Conservation (phyloP, 768 basidiomycete genomes). For the Serendipita indica region DNA sequence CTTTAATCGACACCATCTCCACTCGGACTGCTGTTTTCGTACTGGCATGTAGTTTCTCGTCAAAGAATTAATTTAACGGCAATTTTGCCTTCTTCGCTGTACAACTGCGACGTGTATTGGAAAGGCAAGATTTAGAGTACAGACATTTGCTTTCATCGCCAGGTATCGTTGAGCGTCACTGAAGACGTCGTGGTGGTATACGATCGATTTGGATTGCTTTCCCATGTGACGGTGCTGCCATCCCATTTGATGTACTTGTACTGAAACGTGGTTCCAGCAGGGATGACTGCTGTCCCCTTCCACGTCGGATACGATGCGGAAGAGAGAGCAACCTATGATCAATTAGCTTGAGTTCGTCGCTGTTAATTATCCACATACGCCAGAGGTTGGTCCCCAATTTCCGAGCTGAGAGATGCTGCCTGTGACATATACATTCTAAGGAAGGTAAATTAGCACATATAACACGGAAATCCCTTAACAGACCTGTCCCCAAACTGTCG, state of each 20-base stretch:
- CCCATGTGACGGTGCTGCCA: constrained; percentile 34
- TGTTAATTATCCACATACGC: constrained; percentile 24
- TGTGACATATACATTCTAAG: constrained; percentile 43
- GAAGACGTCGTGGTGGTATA: constrained; percentile 30
- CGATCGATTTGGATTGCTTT: constrained; percentile 44
- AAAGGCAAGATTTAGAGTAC: background rate
- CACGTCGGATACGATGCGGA: constrained; percentile 22
- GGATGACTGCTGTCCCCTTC: background rate
- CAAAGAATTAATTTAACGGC: no score
- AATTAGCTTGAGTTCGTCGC: background rate
- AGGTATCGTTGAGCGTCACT: constrained; percentile 29
- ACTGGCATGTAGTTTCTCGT: no score
- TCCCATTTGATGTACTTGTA: background rate
- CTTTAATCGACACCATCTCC: no score
- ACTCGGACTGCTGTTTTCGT: no score
- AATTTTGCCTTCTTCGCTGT: no score
- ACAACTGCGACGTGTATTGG: no score
- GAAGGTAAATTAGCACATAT: constrained; percentile 9
- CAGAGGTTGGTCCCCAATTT: constrained; percentile 32
- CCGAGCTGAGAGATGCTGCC: constrained; percentile 44
- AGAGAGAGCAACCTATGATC: constrained; percentile 34
- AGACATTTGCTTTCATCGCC: constrained; percentile 24
- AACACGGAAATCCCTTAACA: no score
- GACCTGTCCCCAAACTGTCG: constrained; percentile 46
- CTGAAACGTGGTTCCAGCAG: background rate